phyloP scores from a whole-genome alignment of 345 rosid genomes.

The Bruguiera parviflora region DNA sequence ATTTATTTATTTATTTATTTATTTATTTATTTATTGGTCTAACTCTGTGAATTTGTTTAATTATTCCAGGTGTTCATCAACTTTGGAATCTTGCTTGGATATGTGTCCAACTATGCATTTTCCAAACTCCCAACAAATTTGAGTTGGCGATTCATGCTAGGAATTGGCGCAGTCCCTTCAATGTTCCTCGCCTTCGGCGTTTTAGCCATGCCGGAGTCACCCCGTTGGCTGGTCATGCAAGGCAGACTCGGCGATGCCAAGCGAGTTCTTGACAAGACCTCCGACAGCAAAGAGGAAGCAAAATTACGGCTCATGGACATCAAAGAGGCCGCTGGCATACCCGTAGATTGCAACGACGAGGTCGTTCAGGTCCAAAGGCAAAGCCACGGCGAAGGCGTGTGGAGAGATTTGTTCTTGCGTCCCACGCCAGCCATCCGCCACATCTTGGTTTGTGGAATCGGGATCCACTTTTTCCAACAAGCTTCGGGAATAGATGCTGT shows the following conservation, averaged over 20 bases:
- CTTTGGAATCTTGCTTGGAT: constrained; percentile 64
- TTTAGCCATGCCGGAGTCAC: constrained; percentile 89
- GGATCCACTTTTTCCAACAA: constrained; percentile 89
- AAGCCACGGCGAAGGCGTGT: constrained; percentile 62
- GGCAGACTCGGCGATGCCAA: constrained; percentile 83
- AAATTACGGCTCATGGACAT: constrained; percentile 61
- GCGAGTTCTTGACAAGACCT: constrained; percentile 67
- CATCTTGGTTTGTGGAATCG: constrained; percentile 55
- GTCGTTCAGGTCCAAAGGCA: constrained; percentile 39
- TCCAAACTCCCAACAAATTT: constrained; percentile 49
- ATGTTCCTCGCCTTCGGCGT: constrained; percentile 54
- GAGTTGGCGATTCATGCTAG: constrained; percentile 91
- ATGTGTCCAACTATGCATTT: constrained; percentile 73
- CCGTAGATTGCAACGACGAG: constrained; percentile 67
- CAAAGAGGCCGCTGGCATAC: constrained; percentile 79
- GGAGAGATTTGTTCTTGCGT: constrained; percentile 55
- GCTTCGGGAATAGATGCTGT: constrained; percentile 81
- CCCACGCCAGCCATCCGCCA: constrained; percentile 73
- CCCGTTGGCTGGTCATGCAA: constrained; percentile 93
- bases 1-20: neutral
- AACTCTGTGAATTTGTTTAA: too few species aligned
- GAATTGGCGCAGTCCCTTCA: constrained; percentile 67
- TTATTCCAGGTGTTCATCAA: constrained; percentile 71
- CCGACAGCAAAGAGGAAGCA: constrained; percentile 62
- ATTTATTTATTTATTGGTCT: neutral